Evolutionary conservation across 176 grass and related monocot species (phyloP).

Genomic region (Oryza punctata): DNA sequence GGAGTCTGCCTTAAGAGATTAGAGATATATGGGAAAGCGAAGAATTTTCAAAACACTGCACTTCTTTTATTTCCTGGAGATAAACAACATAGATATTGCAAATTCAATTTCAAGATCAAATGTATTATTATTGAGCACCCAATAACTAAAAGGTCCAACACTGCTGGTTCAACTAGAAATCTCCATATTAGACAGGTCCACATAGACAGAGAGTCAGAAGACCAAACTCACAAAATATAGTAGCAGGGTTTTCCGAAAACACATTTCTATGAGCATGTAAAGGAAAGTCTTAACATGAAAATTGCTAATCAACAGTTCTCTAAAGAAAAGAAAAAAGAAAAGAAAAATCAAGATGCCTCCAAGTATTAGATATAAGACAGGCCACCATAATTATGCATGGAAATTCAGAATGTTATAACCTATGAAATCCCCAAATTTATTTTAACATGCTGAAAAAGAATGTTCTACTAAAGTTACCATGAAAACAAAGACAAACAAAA

Average conservation of each 20-base stretch:
- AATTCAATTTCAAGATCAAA: slow-evolving; percentile 3
- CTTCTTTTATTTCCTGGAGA: not conserved
- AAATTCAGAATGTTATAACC: not conserved
- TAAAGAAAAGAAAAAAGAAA: not conserved
- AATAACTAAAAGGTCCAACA: not conserved
- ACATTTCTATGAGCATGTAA: not conserved
- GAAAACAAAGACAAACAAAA: not conserved
- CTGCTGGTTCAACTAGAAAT: not conserved
- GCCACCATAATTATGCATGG: not conserved
- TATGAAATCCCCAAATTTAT: not conserved
- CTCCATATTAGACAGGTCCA: slow-evolving; percentile 2
- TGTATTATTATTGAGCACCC: not conserved
- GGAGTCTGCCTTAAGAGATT: not conserved
- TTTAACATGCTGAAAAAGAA: not conserved
- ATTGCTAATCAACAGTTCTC: not conserved
- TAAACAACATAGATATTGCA: not conserved
- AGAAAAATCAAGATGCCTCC: slow-evolving; percentile 3
- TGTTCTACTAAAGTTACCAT: not conserved
- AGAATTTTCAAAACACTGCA: not conserved
- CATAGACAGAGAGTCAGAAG: not conserved
- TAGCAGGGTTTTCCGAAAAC: not conserved
- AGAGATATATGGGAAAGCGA: not conserved
- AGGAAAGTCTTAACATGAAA: not conserved
- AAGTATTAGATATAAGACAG: not conserved
- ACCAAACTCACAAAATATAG: not conserved